Evolutionary conservation across 352 stramenopile species (phyloP), one percentile per base, ranked within the genome.

Genomic region (Globisporangium splendens): DNA sequence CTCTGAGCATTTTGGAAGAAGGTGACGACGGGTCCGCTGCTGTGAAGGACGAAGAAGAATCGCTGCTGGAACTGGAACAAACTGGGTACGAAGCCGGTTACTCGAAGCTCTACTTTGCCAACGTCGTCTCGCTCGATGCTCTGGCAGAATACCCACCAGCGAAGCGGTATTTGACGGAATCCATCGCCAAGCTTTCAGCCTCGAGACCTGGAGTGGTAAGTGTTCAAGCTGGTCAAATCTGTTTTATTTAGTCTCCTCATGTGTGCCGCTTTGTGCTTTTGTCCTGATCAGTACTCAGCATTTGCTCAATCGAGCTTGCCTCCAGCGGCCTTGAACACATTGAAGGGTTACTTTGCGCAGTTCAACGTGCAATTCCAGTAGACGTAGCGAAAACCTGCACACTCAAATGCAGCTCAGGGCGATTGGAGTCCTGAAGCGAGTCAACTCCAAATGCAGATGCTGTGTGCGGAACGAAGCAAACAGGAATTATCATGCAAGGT

Each of bases 51-150:
- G 79, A 88, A 41, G 87, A 98, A 56, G 89, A 96, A 58, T 80
- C 71, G 38, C 65, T 93, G 46, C 67, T 89, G 20, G 86, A 91
- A 28, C 62, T 93, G 39, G 79, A 93, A 54, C 70, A 93, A 57
- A 90, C 87, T 3, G 83, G 88, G 22, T 98, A 98, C 62, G 94
- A 98, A 82, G 86, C 94, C 38, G 89, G 90, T 10, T 98, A 95
- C 72, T 97, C 94, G 14, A 93, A 95, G 57, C 70, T 98, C 17
- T 92, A 96, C 59, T 98, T 98, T 72, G 95, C 94, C 11, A 89
- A 82, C 0, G 79, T 91, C 38, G 78, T 86, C 39, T 63, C 77
- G 0, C 77, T 92, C 50, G 95, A 98, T 70, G 80, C 87, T 28
- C 87, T 98, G 56, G 61, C 77, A 15, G 84, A 96, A 50, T 86